A percentile compares a stretch with the other conserved stretches of the same genome.
These are phyloP conservation scores for Fusarium virguliforme DNA, from an alignment of 2,329 filamentous ascomycete species.

Conservation along the genomic window DNA sequence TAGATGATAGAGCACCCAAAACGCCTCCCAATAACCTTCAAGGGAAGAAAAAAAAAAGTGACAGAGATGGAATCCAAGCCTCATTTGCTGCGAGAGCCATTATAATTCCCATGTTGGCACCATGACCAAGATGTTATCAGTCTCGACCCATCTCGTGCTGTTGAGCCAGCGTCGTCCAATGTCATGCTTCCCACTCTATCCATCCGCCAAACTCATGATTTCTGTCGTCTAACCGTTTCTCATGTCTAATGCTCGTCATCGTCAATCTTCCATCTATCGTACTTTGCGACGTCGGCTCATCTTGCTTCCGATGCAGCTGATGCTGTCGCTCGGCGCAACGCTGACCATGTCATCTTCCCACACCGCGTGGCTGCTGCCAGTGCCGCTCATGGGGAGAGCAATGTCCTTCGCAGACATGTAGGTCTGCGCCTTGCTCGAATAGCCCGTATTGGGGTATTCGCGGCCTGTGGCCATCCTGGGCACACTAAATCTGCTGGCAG, in stretches of 20 bases:
- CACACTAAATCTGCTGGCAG: constrained; percentile 50
- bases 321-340: constrained; percentile 74
- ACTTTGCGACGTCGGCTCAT: constrained; percentile 49
- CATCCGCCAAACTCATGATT: constrained; percentile 30
- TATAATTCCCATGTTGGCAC: constrained; percentile 7
- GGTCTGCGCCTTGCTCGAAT: constrained; percentile 47
- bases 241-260: constrained; percentile 26
- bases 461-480: constrained; percentile 42
- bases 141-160: constrained; percentile 22
- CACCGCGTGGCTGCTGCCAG: constrained; percentile 59
- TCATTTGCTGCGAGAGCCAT: constrained; percentile 15
- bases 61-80: constrained; percentile 15
- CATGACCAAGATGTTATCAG: constrained; percentile 24
- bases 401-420: constrained; percentile 55
- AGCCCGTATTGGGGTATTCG: constrained; percentile 40
- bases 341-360: constrained; percentile 68
- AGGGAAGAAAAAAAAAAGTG: constrained; percentile 2
- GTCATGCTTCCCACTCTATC: constrained; percentile 31
- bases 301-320: constrained; percentile 71
- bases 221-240: constrained; percentile 31
- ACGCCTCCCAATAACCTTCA: constrained; percentile 36
- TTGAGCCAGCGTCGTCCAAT: constrained; percentile 11
- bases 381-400: constrained; percentile 60
- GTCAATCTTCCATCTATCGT: constrained; percentile 35
- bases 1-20: constrained; percentile 16